A percentile compares a stretch with the other conserved stretches of the same genome.
Evolutionary conservation across 257 asterid genomes (phyloP).

Genomic region (Solanum piurae): DNA sequence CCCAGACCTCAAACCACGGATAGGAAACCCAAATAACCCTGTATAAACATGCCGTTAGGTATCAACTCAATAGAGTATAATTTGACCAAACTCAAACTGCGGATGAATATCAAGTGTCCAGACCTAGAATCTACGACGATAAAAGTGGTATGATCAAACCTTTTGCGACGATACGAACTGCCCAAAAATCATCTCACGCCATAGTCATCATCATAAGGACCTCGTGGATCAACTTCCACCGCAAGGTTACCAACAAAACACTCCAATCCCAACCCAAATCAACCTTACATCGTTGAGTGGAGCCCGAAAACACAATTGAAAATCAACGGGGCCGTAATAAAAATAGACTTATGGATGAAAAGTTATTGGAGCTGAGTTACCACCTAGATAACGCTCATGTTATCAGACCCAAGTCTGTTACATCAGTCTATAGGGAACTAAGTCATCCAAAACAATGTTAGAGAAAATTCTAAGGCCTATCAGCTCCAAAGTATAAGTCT

Average conservation of each 20-base stretch:
- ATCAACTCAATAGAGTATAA: neutral
- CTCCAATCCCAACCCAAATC: neutral
- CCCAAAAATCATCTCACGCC: neutral
- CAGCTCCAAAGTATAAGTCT: neutral
- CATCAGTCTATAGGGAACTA: neutral
- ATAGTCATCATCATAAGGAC: too few species aligned
- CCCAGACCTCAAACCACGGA: fast-evolving
- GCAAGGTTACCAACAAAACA: too few species aligned
- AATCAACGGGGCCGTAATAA: neutral
- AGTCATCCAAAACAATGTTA: neutral
- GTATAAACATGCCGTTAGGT: neutral
- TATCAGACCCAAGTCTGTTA: neutral
- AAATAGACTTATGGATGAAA: neutral
- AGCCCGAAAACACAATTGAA: neutral
- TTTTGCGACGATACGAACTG: neutral
- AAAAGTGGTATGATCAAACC: neutral
- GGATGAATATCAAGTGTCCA: too few species aligned
- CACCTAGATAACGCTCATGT: neutral
- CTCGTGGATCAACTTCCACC: neutral
- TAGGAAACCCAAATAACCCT: neutral
- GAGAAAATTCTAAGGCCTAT: neutral
- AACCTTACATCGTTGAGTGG: neutral
- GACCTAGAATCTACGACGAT: neutral
- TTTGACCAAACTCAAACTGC: neutral
- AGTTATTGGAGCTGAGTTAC: neutral